Conservation (phyloP, 805 yeast genomes). For the Priceomyces medius region DNA sequence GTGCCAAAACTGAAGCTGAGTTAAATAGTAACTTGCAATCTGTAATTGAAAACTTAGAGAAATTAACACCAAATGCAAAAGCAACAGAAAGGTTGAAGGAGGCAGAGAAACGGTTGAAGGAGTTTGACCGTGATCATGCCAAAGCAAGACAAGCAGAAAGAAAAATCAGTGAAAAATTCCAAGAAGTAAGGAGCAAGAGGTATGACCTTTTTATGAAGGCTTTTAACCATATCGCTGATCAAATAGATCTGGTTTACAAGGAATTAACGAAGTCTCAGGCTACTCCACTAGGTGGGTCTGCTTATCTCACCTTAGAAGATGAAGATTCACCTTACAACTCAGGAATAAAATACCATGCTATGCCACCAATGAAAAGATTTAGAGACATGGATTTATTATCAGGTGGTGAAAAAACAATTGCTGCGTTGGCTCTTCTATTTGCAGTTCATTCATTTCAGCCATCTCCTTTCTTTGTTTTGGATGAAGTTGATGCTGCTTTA, state of each 20-base stretch:
- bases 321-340: slow-evolving; percentile 84
- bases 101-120: slow-evolving; percentile 58
- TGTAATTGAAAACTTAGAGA: slow-evolving; percentile 38
- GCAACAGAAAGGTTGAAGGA: slow-evolving; percentile 76
- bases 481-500: slow-evolving; percentile 97
- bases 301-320: slow-evolving; percentile 80
- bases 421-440: slow-evolving; percentile 89
- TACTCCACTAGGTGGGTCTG: slow-evolving; percentile 89
- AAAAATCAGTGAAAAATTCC: slow-evolving; percentile 53
- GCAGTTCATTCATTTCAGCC: slow-evolving; percentile 90
- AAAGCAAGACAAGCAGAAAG: slow-evolving; percentile 61
- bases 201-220: slow-evolving; percentile 66
- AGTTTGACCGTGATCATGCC: slow-evolving; percentile 63
- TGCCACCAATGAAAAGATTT: slow-evolving; percentile 94
- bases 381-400: slow-evolving; percentile 89
- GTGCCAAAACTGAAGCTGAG: slow-evolving; percentile 38
- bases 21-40: slow-evolving; percentile 32
- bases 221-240: slow-evolving; percentile 68
- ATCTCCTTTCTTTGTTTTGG: slow-evolving; percentile 92
- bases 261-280: slow-evolving; percentile 75
- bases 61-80: slow-evolving; percentile 75
- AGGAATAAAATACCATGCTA: slow-evolving; percentile 88
- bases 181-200: slow-evolving; percentile 58
- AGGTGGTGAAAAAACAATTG: slow-evolving; percentile 96
- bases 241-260: slow-evolving; percentile 76